Conservation (phyloP, 2,329 filamentous ascomycete species). For the Ophiostoma ips region DNA sequence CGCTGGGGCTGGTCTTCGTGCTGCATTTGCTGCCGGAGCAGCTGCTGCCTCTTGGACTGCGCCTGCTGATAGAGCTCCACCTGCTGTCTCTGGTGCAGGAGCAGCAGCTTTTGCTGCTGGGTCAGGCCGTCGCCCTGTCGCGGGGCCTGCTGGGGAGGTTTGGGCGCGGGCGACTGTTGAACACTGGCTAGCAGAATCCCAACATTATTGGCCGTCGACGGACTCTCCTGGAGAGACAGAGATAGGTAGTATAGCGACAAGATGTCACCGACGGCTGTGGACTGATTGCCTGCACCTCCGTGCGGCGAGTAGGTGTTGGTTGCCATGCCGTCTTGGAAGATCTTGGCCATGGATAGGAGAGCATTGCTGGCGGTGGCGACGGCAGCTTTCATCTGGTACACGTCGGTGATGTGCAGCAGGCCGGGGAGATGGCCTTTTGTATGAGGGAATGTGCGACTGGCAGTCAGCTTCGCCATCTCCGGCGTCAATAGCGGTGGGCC, state of each 20-base stretch:
- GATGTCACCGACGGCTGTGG: conserved; percentile 78
- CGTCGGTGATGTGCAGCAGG: conserved; percentile 56
- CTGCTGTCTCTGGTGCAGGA: neutral
- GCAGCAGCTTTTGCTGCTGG: neutral
- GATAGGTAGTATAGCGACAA: conserved; percentile 91
- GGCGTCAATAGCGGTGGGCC: conserved; percentile 70
- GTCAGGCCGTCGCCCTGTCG: neutral
- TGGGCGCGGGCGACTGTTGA: conserved; percentile 42
- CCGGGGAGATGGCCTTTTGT: conserved; percentile 65
- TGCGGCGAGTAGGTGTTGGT: conserved; percentile 40
- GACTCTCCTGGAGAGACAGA: conserved; percentile 83
- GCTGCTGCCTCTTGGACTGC: neutral
- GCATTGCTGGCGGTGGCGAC: conserved; percentile 93
- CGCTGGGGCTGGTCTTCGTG: neutral
- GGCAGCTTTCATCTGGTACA: conserved; percentile 60
- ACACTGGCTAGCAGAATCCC: conserved; percentile 93
- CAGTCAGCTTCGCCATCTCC: conserved; percentile 69
- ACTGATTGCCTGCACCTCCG: conserved; percentile 43
- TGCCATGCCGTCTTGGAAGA: conserved; percentile 92
- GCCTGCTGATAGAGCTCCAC: neutral
- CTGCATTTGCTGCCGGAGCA: neutral
- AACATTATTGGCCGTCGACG: conserved; percentile 95
- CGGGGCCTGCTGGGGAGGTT: neutral
- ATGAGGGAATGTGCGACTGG: conserved; percentile 65
- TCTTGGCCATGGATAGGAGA: conserved; percentile 85